A percentile compares a stretch with the other conserved stretches of the same genome.
phyloP scores from a whole-genome alignment of 805 yeast species.

The Tetrapisispora fleetii region DNA sequence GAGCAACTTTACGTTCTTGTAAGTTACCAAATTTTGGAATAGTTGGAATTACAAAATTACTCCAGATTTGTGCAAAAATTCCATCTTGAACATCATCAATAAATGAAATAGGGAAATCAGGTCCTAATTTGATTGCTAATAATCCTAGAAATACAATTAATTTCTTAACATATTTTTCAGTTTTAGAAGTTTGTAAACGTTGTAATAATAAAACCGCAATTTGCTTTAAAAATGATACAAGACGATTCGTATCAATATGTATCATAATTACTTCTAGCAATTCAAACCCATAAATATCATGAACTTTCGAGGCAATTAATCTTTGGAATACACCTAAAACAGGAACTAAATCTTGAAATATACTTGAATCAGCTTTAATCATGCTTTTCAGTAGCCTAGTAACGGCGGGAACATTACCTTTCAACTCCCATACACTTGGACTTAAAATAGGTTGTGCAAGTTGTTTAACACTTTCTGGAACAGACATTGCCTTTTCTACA shows the following conservation, averaged over 20 bases:
- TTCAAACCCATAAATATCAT: constrained; percentile 80
- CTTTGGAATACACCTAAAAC: constrained; percentile 95
- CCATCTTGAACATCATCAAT: constrained; percentile 64
- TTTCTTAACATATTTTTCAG: constrained; percentile 70
- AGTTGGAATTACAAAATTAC: constrained; percentile 33
- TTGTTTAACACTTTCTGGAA: constrained; percentile 58
- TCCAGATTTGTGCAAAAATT: constrained; percentile 42
- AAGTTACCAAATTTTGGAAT: constrained; percentile 39
- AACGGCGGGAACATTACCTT: constrained; percentile 90
- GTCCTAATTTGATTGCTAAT: constrained; percentile 37
- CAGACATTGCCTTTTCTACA: constrained; percentile 42
- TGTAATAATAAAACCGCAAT: constrained; percentile 69
- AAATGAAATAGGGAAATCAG: constrained; percentile 49
- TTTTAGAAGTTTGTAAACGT: constrained; percentile 68
- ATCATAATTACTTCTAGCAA: constrained; percentile 60
- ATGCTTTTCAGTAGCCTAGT: constrained; percentile 70
- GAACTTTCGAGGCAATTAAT: constrained; percentile 70
- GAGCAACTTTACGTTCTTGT: constrained; percentile 45
- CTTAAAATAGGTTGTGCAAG: constrained; percentile 74
- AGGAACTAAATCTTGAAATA: constrained; percentile 51
- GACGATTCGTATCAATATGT: constrained; percentile 39
- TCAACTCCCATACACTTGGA: constrained; percentile 88
- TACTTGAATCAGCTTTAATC: constrained; percentile 30
- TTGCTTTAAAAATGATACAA: constrained; percentile 53
- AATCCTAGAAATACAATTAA: constrained; percentile 55